Evolutionary conservation across 2,329 filamentous ascomycete genomes (phyloP), one percentile per base, ranked within the genome.

Genomic region (Xylaria sp.): DNA sequence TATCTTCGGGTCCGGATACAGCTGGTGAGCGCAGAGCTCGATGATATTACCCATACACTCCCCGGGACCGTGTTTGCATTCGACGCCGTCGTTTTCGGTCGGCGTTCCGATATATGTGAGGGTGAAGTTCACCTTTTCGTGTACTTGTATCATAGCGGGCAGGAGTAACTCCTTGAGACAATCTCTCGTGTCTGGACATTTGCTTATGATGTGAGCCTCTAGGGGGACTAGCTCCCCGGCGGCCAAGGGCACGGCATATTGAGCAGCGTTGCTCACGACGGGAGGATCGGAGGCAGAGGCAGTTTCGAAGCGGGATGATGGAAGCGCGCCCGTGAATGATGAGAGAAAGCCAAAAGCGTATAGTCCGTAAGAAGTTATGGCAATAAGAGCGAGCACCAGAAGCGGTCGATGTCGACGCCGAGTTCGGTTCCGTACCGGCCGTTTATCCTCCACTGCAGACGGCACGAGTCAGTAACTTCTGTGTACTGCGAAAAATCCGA

Each of bases 151-250:
- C 94, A 99, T 98, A 25, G 91, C 88, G 0, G 96, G 96, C 18
- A 98, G 82, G 28, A 99, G 86, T 74, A 99, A 83, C 68, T 94
- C 84, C 70, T 89, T 88, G 23, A 99, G 84, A 77, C 95, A 98
- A 78, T 93, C 91, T 84, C 87, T 87, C 1, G 96, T 94, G 81
- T 99, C 96, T 0, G 95, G 94, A 77, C 96, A 99, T 85, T 98
- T 98, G 82, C 90, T 93, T 91, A 98, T 99, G 75, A 98, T 96
- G 80, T 98, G 95, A 65, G 94, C 93, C 80, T 99, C 96, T 1
- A 99, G 82, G 3, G 94, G 92, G 4, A 98, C 91, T 67, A 85
- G 81, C 54, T 70, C 71, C 61, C 72, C 48, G n/a, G 68, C 49
- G 20, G 55, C 55, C 48, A 64, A 67, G 54, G 67, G 66, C 36